Evolutionary conservation across 805 yeast genomes (phyloP).

Genomic region (Grigorovia jiainica): DNA sequence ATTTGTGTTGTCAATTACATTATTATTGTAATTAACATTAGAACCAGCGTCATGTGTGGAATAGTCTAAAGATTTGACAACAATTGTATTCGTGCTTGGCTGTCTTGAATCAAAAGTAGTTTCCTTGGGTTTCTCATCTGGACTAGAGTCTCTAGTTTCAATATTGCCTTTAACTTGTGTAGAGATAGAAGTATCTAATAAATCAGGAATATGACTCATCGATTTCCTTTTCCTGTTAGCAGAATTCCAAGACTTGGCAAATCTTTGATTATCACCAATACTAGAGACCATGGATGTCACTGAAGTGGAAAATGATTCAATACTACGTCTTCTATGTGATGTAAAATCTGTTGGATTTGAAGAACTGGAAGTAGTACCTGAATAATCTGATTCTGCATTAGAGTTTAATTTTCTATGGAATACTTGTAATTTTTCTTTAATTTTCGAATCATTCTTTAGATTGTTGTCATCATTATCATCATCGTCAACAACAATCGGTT

Average conservation of each 20-base stretch:
- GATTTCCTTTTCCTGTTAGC: constrained; percentile 27
- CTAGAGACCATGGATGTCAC: constrained; percentile 26
- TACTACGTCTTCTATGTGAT: constrained; percentile 20
- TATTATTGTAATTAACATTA: not conserved
- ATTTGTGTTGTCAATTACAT: too few relatives aligned
- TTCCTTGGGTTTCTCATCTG: not conserved
- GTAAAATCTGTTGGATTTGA: constrained; percentile 29
- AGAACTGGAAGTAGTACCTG: constrained; percentile 5
- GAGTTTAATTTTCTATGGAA: not conserved
- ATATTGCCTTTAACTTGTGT: not conserved
- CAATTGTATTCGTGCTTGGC: constrained; percentile 12
- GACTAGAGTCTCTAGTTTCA: too few relatives aligned
- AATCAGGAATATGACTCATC: constrained; percentile 14
- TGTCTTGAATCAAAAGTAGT: constrained; percentile 7
- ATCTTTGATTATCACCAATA: constrained; percentile 27
- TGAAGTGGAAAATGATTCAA: constrained; percentile 27
- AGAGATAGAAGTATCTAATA: constrained; percentile 1
- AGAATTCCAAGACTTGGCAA: constrained; percentile 30
- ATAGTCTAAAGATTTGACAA: constrained; percentile 1
- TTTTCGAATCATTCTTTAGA: not conserved
- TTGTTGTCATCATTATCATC: not conserved
- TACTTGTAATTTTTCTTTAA: not conserved
- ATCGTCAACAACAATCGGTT: not conserved
- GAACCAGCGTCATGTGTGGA: not conserved
- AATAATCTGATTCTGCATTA: not conserved